Base-by-base conservation (phyloP, 177 flowering plant species). In the Vitis hybrid region DNA sequence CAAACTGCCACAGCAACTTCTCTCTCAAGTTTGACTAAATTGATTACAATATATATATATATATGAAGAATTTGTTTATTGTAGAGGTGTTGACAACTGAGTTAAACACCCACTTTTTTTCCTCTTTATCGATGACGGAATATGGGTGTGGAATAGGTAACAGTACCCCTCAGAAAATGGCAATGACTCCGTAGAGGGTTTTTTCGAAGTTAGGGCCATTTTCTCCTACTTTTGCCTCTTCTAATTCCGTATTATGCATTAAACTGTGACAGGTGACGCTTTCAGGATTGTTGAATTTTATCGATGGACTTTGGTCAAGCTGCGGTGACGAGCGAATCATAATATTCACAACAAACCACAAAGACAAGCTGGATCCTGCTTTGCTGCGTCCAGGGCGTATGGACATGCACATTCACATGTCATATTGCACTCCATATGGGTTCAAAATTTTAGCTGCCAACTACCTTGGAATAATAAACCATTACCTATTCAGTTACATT, bases 241-340 rank as follows among this genome's bases (percentile, higher is more conserved):
- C 2, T 56, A 8, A 9, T 31, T 17, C 6, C 50, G 11, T 2
- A 24, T 7, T 15, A 8, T 14, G 28, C 18, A 2, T 68, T 33
- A 2, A 22, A 22, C 24, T 22, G 24, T 67, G 2, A 20, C 74
- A 83, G 85, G 67, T 86, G 61, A 84, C 89, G 18, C 73, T 87
- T 4, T 89, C 90, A 0, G 92, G 90, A 2, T 18, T 87, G 49
- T 72, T 87, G 9, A 87, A 87, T 54, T 87, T 85, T 72, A 79
- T 86, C 0, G 86, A 85, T 44, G 92, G 90, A 2, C 51, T 89
- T 11, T 89, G 92, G 92, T 89, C 92, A 2, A 81, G 87, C 60
- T 89, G 90, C 54, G 92, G 90, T 2, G 90, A 89, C 19, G 92
- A 87, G 65, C 62, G 89, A 58, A 85, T 88, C 65, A 84, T 88